Evolutionary conservation across 441 rosid genomes (phyloP), one percentile per base, ranked within the genome.

Genomic region (Syzygium syzygioides): DNA sequence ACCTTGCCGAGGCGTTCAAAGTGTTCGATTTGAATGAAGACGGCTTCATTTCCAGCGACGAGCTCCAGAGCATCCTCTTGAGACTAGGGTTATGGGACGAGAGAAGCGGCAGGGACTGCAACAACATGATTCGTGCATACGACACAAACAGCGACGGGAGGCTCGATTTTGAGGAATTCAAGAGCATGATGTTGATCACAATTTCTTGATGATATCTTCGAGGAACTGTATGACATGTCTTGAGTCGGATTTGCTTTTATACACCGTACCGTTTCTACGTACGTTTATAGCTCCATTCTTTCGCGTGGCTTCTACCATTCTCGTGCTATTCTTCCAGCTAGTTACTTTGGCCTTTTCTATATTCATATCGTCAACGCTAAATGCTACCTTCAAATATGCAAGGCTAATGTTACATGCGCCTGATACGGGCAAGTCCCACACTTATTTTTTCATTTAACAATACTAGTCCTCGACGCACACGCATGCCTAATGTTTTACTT

Each of bases 161-260:
- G 89, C 94, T 97, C 48, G 99, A 97, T 92, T 94, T 95, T 55
- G 92, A 95, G 71, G 98, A 97, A 76, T 97, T 97, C 92, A 95
- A 95, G 94, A 92, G 89, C 88, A 96, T 97, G 98, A 93, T 97
- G 93, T 79, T 92, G 88, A 79, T 86, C 10, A 17, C 90, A 14
- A 25, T 30, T 62, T 85, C 92, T 90, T 88, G 57, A 89, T 55
- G 26, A 19, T 2, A 18, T 66, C 14, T 68, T 18, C 25, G 4
- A 34, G 3, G 34, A 68, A 45, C 48, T 7, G 48, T 6, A 10
- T 18, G 79, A 17, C 34, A 32, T 18, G 23, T 17, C 25, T 66
- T 66, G 79, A 19, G 79, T 66, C 8, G 14, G 26, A 68, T 68
- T 68, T 19, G 26, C 79, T 34, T 68, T 68, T 34, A 19, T 68